A percentile compares a stretch with the other conserved stretches of the same genome.
Evolutionary conservation across 176 grass and related monocot species (phyloP).

Genomic region (maize (Zea mays)): DNA sequence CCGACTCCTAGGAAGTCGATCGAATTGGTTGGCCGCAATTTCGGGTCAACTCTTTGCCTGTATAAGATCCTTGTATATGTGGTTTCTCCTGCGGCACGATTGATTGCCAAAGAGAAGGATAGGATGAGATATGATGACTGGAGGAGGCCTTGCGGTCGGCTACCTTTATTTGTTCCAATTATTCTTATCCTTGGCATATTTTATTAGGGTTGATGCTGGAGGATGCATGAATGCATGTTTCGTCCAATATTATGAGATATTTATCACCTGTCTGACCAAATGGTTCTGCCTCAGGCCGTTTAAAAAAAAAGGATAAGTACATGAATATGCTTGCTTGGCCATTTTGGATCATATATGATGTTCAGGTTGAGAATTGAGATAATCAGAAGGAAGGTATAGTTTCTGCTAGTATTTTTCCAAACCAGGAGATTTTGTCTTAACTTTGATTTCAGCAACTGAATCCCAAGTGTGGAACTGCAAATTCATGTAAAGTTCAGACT

Average conservation of each 20-base stretch:
- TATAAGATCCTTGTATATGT: conserved; percentile 23
- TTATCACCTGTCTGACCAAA: background rate
- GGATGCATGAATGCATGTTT: background rate
- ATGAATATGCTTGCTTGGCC: background rate
- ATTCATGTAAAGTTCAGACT: background rate
- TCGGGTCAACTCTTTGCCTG: conserved; percentile 16
- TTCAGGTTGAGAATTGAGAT: background rate
- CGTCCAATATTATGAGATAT: background rate
- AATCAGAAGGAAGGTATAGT: background rate
- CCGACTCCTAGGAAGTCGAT: background rate
- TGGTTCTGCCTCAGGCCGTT: background rate
- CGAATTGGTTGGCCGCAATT: conserved; percentile 14
- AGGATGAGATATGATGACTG: conserved; percentile 15
- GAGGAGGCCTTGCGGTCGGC: conserved; percentile 5
- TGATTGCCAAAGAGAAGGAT: background rate
- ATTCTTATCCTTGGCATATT: background rate
- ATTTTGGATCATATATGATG: background rate
- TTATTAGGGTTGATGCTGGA: background rate
- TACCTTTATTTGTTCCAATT: background rate
- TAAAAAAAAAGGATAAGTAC: background rate
- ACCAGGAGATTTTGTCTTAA: background rate
- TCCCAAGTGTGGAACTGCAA: background rate
- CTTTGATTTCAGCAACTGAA: background rate
- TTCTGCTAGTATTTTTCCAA: background rate
- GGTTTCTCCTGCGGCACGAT: background rate